These are phyloP conservation scores for Microdochium trichocladiopsis DNA, from an alignment of 2,329 filamentous ascomycete genomes.

Conservation along the genomic window DNA sequence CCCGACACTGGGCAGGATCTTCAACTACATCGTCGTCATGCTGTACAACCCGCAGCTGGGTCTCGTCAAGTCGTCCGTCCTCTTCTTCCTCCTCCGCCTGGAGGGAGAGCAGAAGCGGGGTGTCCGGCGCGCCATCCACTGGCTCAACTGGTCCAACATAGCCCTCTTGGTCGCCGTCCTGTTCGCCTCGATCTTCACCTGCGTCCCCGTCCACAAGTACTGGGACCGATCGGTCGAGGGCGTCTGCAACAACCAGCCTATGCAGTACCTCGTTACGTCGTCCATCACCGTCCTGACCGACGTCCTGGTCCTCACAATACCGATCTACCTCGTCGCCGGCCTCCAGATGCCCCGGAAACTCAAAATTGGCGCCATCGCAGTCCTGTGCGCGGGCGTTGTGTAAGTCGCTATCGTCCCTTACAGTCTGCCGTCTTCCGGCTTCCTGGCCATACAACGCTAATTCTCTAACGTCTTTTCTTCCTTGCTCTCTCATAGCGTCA, in stretches of 20 bases:
- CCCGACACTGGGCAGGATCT: slow-evolving; percentile 11
- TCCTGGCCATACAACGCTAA: neutral
- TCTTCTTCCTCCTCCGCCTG: slow-evolving; percentile 21
- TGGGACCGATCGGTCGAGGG: slow-evolving; percentile 14
- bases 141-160: slow-evolving; percentile 17
- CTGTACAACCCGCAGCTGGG: slow-evolving; percentile 23
- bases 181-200: slow-evolving; percentile 21
- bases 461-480: neutral
- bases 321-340: slow-evolving; percentile 11
- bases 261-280: slow-evolving; percentile 9
- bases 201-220: slow-evolving; percentile 14
- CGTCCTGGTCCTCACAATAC: slow-evolving; percentile 10
- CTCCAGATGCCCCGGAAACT: slow-evolving; percentile 8
- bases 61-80: slow-evolving; percentile 22
- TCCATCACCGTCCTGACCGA: slow-evolving; percentile 14
- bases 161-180: slow-evolving; percentile 18
- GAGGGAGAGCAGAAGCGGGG: slow-evolving; percentile 12
- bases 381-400: slow-evolving; percentile 12
- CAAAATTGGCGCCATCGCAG: slow-evolving; percentile 7
- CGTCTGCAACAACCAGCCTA: slow-evolving; percentile 6
- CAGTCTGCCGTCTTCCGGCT: neutral
- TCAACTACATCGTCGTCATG: slow-evolving; percentile 17
- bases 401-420: slow-evolving; percentile 6
- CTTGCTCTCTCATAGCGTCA: slow-evolving; percentile 9
- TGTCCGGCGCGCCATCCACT: slow-evolving; percentile 16